phyloP scores from a whole-genome alignment of 495 filamentous ascomycete species.

The Immersiella caudata region DNA sequence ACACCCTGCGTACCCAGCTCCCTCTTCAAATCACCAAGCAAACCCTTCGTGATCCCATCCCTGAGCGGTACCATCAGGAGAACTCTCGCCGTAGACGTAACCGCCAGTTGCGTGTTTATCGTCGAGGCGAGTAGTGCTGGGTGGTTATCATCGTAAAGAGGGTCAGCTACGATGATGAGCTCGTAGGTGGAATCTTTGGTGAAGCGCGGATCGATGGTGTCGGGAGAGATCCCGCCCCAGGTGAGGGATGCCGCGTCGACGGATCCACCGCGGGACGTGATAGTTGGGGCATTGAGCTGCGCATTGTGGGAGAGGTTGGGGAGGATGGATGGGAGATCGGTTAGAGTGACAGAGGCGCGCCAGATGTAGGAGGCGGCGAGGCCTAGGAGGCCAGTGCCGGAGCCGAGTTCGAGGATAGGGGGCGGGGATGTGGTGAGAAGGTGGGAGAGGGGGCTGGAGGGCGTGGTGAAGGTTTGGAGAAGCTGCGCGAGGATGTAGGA shows the following conservation, averaged over 20 bases:
- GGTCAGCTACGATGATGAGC: conserved; percentile 50
- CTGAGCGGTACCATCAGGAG: conserved; percentile 51
- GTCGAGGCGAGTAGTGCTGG: conserved; percentile 47
- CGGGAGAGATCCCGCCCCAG: conserved; percentile 43
- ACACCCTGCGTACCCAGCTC: conserved; percentile 29
- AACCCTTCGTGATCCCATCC: conserved; percentile 43
- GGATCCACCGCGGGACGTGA: conserved; percentile 41
- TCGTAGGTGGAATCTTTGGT: conserved; percentile 39
- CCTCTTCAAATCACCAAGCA: conserved; percentile 34
- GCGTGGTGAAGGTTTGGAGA: conserved; percentile 49
- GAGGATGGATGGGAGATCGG: conserved; percentile 49
- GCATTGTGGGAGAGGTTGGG: conserved; percentile 48
- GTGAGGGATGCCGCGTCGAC: conserved; percentile 42
- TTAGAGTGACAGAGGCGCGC: conserved; percentile 47
- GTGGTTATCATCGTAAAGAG: conserved; percentile 53
- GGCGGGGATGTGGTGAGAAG: conserved; percentile 33
- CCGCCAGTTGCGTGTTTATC: conserved; percentile 42
- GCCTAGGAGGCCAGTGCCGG: conserved; percentile 67
- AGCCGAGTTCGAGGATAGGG: conserved; percentile 61
- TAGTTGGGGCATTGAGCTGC: conserved; percentile 37
- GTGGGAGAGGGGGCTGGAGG: conserved; percentile 40
- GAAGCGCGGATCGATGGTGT: conserved; percentile 41
- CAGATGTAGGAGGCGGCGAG: conserved; percentile 51
- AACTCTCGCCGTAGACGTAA: conserved; percentile 39
- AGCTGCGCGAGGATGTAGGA: conserved; percentile 83